Evolutionary conservation across 371 early-diverging fungal genomes (phyloP), one percentile per base, ranked within the genome.

Genomic region (Apophysomyces elegans): DNA sequence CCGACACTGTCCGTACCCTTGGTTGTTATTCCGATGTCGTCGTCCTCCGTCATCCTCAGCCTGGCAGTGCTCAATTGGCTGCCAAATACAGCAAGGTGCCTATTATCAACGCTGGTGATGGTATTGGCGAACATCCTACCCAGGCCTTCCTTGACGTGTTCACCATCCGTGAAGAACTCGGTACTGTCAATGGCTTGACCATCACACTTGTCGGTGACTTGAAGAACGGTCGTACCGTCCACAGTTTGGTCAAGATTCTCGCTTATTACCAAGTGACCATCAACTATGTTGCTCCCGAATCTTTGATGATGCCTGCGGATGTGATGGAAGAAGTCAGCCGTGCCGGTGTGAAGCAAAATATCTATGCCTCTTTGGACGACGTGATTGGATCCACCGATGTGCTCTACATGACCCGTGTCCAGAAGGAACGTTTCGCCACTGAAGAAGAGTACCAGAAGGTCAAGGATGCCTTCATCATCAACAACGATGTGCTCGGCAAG

Each of bases 191-290:
- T 77, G 97, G 96, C 2, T 82, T 99, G 62, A 95, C 93, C 14
- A 89, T 99, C 62, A 96, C 97, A 14, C 70, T 99, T 68, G 95
- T 99, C 50, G 99, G 97, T 65, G 99, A 97, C 77, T 86, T 97
- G 72, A 95, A 95, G 88, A 92, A 97, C 78, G 98, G 98, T 44
- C 92, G 99, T 73, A 99, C 99, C 5, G 97, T 97, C 47, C 99
- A 99, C 90, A 93, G 93, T 59, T 84, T 98, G 32, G 96, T 95
- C 62, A 90, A 90, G 75, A 83, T 99, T 61, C 81, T 99, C 36
- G 80, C 93, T 21, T 96, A 96, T 86, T 92, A 94, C 75, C 90
- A 91, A 61, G 96, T 99, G 66, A 96, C 91, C 16, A 71, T 99
- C 69, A 95, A 96, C 86, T 95, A 94, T 74, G 97, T 97, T 62